Base-by-base conservation (phyloP, 257 asterid species). In the Galeopsis tetrahit region DNA sequence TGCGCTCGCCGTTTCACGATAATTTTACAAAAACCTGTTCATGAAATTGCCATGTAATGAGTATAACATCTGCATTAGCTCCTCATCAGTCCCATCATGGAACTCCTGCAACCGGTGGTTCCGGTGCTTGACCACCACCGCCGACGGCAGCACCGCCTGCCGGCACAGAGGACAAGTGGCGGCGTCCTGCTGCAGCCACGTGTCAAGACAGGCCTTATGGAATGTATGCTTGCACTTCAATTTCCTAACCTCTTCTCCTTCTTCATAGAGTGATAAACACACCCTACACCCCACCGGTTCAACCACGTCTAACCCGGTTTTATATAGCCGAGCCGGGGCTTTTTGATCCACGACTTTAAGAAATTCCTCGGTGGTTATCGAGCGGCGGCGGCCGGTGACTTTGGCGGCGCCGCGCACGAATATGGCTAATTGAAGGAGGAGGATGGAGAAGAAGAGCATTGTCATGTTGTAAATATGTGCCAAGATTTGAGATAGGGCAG, bases 161-260 rank as follows among this genome's bases (percentile, higher is more conserved):
- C 96, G 90, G 75, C 96, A 89, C 17, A 89, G 82, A 0, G 96
- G 96, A 49, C 96, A 89, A 31, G 92, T 85, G 75, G 86, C 86
- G 36, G 34, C 43, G 31, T 83, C 87, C 6, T 70, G 80, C 62
- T 78, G 86, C 17, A 89, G 87, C 96, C 96, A 89, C 79, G 82
- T 75, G 85, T 89, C 94, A 6, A 89, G 66, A 61, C 96, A 89
- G 13, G 75, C 71, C 81, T 84, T 85, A 28, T 89, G 96, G 74
- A 87, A 89, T 1, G 80, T 77, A 66, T 89, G 96, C 46, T 72
- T 69, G 73, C 95, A 90, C 73, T 86, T 85, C 68, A 90, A 69
- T 49, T 75, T 80, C 76, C 96, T 78, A 14, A 88, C 68, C 68
- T 78, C 81, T 2, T 90, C 96, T 6, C 90, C 92, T 10, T 86